Evolutionary conservation across 345 rosid genomes (phyloP).

Genomic region (Arabidopsis arenosa): DNA sequence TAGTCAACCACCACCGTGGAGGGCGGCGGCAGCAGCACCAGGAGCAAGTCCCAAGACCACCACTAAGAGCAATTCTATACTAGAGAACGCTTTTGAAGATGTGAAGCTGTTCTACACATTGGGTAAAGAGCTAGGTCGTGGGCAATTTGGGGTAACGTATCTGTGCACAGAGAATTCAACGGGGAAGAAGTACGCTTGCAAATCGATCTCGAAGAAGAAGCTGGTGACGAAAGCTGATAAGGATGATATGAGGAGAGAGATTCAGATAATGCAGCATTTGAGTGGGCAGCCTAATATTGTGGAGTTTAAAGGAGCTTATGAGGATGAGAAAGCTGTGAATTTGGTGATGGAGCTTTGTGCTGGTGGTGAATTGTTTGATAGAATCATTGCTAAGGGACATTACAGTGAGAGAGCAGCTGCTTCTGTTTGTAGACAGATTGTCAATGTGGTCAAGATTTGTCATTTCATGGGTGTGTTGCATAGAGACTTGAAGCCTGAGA

Average conservation of each 20-base stretch:
- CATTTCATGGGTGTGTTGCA: slow-evolving; percentile 91
- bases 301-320: slow-evolving; percentile 85
- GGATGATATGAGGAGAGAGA: slow-evolving; percentile 84
- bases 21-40: slow-evolving; percentile 37
- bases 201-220: slow-evolving; percentile 83
- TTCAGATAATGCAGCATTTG: slow-evolving; percentile 94
- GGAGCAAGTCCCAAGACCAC: slow-evolving; percentile 53
- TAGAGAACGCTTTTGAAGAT: slow-evolving; percentile 81
- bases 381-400: slow-evolving; percentile 48
- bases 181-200: slow-evolving; percentile 74
- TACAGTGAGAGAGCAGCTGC: slow-evolving; percentile 50
- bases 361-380: slow-evolving; percentile 49
- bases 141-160: slow-evolving; percentile 90
- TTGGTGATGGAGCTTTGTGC: slow-evolving; percentile 72
- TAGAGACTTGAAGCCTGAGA: slow-evolving; percentile 86
- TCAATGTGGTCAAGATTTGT: slow-evolving; percentile 49
- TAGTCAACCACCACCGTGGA: slow-evolving; percentile 49
- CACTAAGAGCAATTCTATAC: slow-evolving; percentile 57
- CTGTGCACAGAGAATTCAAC: slow-evolving; percentile 78
- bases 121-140: slow-evolving; percentile 85
- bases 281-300: slow-evolving; percentile 93
- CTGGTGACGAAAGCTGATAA: slow-evolving; percentile 64
- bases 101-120: slow-evolving; percentile 62
- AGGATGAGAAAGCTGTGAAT: slow-evolving; percentile 83
- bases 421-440: slow-evolving; percentile 47